These are phyloP conservation scores for Candida tropicalis DNA, from an alignment of 1,139 yeast species.

Conservation along the genomic window DNA sequence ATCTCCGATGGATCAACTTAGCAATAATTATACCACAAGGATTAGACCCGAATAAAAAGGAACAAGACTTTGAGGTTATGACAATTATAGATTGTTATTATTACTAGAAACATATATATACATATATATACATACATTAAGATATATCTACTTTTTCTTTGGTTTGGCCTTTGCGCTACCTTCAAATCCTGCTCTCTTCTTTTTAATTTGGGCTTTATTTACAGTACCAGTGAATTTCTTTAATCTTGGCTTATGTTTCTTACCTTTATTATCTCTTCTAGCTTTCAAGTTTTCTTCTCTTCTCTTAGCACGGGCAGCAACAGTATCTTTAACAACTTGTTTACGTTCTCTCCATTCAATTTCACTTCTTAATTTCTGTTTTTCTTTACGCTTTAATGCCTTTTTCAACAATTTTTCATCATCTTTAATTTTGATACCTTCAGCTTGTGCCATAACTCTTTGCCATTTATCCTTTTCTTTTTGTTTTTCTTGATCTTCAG, in stretches of 20 bases:
- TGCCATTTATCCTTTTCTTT: conserved; percentile 85
- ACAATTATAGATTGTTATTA: no score
- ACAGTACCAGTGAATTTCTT: conserved; percentile 64
- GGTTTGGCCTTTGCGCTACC: conserved; percentile 49
- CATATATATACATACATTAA: no score
- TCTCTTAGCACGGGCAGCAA: conserved; percentile 75
- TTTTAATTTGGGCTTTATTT: conserved; percentile 30
- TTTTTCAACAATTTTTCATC: conserved; percentile 86
- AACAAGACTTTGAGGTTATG: no score
- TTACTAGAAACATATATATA: no score
- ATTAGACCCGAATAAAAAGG: no score
- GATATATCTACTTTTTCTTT: conserved; percentile 19
- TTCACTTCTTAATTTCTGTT: conserved; percentile 77
- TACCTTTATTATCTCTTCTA: conserved; percentile 79
- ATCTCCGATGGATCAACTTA: no score
- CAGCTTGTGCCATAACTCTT: conserved; percentile 80
- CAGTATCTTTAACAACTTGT: conserved; percentile 73
- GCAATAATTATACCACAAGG: no score
- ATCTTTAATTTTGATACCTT: conserved; percentile 85
- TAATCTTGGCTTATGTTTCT: conserved; percentile 69
- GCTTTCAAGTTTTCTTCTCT: conserved; percentile 87
- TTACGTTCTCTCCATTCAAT: conserved; percentile 87
- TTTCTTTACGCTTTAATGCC: conserved; percentile 81
- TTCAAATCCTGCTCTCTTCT: conserved; percentile 62
- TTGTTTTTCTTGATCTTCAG: conserved; percentile 60